Evolutionary conservation across 2,329 filamentous ascomycete genomes (phyloP), one percentile per base, ranked within the genome.

Genomic region (Coniochaeta ligniaria): DNA sequence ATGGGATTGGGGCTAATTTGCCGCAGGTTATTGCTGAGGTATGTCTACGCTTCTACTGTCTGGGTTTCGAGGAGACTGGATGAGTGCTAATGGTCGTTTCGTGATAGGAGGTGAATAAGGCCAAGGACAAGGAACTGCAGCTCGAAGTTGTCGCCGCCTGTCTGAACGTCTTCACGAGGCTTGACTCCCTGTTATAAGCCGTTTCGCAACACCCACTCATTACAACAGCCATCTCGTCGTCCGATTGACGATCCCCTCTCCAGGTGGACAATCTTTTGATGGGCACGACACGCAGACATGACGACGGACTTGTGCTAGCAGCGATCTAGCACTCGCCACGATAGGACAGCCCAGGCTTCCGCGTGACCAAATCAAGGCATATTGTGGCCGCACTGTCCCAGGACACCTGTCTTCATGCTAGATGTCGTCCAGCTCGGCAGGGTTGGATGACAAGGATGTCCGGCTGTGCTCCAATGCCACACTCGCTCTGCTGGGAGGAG

Each of bases 61-160:
- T 14, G 45, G 45, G 14, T 8, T n/a, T n/a, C n/a, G n/a, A n/a
- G 22, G 45, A 50, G 62, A n/a, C 11, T 31, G 17, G 20, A 26
- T 2, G n/a, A 35, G 28, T 35, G 14, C n/a, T 41, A 43, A 17
- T 11, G 11, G 11, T 5, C 31, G 33, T 55, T 22, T 17, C 9
- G 38, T 26, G 43, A 41, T 64, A 87, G 76, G 95, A 99, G 75
- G 82, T 96, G 66, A 90, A 88, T 75, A 89, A 85, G 64, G 85
- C 84, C 71, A 96, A 96, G 75, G 94, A 98, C 68, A 96, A 91
- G 79, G 95, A 99, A 73, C 83, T 98, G 69, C 95, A 98, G 75
- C 83, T 99, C 66, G 95, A 99, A 84, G 94, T 96, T 70, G 92
- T 99, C 59, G 93, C 95, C 59, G 95, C 95, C 67, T 98, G 95